These are phyloP conservation scores for Fomitiporia mediterranea DNA, from an alignment of 1,284 basidiomycete genomes.

Conservation along the genomic window DNA sequence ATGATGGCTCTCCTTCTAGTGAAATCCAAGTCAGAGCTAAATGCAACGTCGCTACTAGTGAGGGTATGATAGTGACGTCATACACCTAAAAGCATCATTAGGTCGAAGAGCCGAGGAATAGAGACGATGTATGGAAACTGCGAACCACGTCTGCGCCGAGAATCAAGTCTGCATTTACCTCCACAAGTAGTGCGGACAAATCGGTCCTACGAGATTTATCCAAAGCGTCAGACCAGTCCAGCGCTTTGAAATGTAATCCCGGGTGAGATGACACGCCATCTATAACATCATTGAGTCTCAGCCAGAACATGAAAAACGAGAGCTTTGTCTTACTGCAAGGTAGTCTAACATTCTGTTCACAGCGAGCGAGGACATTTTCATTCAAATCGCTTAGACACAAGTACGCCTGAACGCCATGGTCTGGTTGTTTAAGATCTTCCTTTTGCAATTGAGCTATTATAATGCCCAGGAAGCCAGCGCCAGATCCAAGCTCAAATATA, in stretches of 20 bases:
- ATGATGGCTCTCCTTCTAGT: slow-evolving; percentile 40
- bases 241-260: slow-evolving; percentile 36
- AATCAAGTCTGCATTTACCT: slow-evolving; percentile 48
- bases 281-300: slow-evolving; percentile 25
- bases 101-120: too few relatives aligned
- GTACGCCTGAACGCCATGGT: slow-evolving; percentile 22
- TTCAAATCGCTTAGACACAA: slow-evolving; percentile 65
- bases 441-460: slow-evolving; percentile 52
- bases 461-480: slow-evolving; percentile 67
- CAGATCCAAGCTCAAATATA: slow-evolving; percentile 69
- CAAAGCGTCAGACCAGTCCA: slow-evolving; percentile 62
- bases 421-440: neutral
- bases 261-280: slow-evolving; percentile 49
- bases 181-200: slow-evolving; percentile 32
- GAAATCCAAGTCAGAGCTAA: slow-evolving; percentile 38
- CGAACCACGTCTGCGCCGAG: slow-evolving; percentile 68
- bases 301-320: slow-evolving; percentile 1
- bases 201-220: slow-evolving; percentile 3
- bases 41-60: slow-evolving; percentile 48
- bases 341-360: slow-evolving; percentile 50
- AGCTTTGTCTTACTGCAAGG: slow-evolving; percentile 52
- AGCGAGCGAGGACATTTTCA: slow-evolving; percentile 57
- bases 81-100: slow-evolving; percentile 67
- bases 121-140: too few relatives aligned
- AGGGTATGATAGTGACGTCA: slow-evolving; percentile 56